Evolutionary conservation across 2,329 filamentous ascomycete genomes (phyloP).

Genomic region (Plenodomus biglobosus): DNA sequence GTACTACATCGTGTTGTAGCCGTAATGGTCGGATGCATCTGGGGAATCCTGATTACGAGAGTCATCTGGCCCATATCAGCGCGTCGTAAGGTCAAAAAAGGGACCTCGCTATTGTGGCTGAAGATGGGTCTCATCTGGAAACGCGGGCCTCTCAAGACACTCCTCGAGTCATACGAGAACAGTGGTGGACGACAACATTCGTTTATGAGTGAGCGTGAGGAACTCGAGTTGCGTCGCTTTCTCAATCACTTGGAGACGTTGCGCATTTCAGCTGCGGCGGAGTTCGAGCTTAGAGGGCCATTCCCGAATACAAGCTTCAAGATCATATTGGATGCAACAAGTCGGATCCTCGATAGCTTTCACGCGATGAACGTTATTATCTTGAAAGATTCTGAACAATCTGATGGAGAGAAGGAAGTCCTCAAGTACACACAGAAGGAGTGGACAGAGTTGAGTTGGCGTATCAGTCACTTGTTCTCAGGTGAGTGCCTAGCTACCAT

Average conservation of each 20-base stretch:
- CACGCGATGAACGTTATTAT: constrained; percentile 96
- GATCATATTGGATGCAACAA: constrained; percentile 76
- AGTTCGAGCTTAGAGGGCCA: constrained; percentile 85
- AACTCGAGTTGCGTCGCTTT: constrained; percentile 82
- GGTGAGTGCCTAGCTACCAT: constrained; percentile 45
- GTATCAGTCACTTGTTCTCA: constrained; percentile 83
- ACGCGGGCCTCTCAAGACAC: constrained; percentile 77
- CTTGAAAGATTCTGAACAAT: constrained; percentile 73
- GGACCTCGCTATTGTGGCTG: constrained; percentile 85
- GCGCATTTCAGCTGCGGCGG: constrained; percentile 71
- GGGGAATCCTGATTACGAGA: constrained; percentile 88
- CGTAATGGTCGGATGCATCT: constrained; percentile 82
- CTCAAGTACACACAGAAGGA: constrained; percentile 78
- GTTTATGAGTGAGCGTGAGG: constrained; percentile 88
- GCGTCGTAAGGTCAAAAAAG: constrained; percentile 82
- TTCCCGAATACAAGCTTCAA: constrained; percentile 76
- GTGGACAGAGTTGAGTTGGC: constrained; percentile 75
- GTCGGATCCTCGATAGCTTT: constrained; percentile 86
- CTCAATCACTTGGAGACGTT: constrained; percentile 71
- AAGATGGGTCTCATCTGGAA: constrained; percentile 97
- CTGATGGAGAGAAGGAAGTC: constrained; percentile 77
- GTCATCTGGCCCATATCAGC: constrained; percentile 94
- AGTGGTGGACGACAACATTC: constrained; percentile 41
- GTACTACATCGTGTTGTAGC: constrained; percentile 83
- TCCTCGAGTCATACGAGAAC: constrained; percentile 50